Evolutionary conservation across 2,329 filamentous ascomycete genomes (phyloP), one percentile per base, ranked within the genome.

Genomic region (Monosporascus sp.): DNA sequence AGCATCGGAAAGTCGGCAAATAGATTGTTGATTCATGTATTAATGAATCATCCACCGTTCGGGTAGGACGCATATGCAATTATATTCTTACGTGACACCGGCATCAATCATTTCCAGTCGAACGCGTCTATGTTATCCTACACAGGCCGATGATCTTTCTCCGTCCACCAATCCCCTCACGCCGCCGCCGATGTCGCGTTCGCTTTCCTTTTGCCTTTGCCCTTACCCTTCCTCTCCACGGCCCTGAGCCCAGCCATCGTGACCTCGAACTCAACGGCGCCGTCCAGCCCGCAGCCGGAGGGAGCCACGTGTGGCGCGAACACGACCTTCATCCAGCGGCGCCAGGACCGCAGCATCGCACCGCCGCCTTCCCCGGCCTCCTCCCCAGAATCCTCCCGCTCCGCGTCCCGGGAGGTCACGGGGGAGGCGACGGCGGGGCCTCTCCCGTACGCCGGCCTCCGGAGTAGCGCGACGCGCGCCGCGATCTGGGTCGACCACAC

Each of bases 401-500:
- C 70, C 66, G 52, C 67, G 55, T 60, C 68, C 62, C 58, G 66
- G 63, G 67, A 67, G 31, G 31, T 14, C 2, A 14, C 9, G 31
- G 11, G 9, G 9, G 31, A 35, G 31, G 11, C 31, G 57, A 50
- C 68, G 58, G 64, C 60, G 20, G 67, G 64, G 37, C 56, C 56
- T 31, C 56, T 50, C 22, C 59, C 74, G 55, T 79, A 75, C 66
- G 83, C 65, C 68, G 87, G 84, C 48, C 84, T 75, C 65, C 92
- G 91, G 65, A 92, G 84, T 50, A 97, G 74, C 1, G 88, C 91
- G 55, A 97, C 83, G 11, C 93, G 87, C 62, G 86, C 86, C 1
- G 89, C 84, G 48, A 97, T 84, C 74, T 97, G 92, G 31, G 91
- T 93, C 3, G 90, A 86, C 93, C 93, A 97, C 11, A 95, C 87